A percentile compares a stretch with the other conserved stretches of the same genome.
Evolutionary conservation across 495 filamentous ascomycete species (phyloP).

Genomic region (Tuber microsphaerosporum): DNA sequence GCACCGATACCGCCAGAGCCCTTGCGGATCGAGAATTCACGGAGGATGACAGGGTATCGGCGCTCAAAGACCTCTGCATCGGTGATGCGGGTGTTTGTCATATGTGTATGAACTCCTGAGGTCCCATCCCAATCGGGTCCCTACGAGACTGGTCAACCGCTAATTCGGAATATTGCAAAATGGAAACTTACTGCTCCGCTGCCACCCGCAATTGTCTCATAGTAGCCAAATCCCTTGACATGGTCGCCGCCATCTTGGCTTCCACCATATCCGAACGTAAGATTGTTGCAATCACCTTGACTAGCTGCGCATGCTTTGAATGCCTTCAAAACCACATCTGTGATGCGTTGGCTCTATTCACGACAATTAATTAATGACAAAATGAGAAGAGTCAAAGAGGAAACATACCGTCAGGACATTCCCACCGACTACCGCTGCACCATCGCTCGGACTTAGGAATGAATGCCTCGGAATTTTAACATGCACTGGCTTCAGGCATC

Average conservation of each 20-base stretch:
- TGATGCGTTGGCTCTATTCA: slow-evolving; percentile 65
- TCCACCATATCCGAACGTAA: slow-evolving; percentile 75
- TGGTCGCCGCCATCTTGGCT: slow-evolving; percentile 58
- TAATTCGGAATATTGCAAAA: not conserved
- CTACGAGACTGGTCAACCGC: slow-evolving; percentile 8
- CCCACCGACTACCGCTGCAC: slow-evolving; percentile 88
- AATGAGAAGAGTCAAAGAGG: slow-evolving; percentile 26
- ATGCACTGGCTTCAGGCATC: slow-evolving; percentile 79
- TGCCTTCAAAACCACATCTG: slow-evolving; percentile 85
- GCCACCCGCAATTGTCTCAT: slow-evolving; percentile 93
- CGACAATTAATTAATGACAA: not conserved
- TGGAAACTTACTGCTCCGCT: slow-evolving; percentile 57
- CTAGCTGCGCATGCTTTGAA: slow-evolving; percentile 85
- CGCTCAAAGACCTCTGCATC: slow-evolving; percentile 94
- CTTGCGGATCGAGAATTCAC: slow-evolving; percentile 68
- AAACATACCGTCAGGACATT: slow-evolving; percentile 70
- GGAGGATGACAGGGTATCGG: slow-evolving; percentile 78
- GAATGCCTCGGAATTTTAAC: slow-evolving; percentile 76
- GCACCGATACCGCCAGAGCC: slow-evolving; percentile 66
- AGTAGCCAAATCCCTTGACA: slow-evolving; percentile 84
- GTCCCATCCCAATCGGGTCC: slow-evolving; percentile 83
- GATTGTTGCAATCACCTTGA: slow-evolving; percentile 91
- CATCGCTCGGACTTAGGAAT: slow-evolving; percentile 77
- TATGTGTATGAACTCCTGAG: slow-evolving; percentile 85
- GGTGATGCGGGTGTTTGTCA: slow-evolving; percentile 99